phyloP scores from a whole-genome alignment of 345 rosid species.

The Citrus cavaleriei region DNA sequence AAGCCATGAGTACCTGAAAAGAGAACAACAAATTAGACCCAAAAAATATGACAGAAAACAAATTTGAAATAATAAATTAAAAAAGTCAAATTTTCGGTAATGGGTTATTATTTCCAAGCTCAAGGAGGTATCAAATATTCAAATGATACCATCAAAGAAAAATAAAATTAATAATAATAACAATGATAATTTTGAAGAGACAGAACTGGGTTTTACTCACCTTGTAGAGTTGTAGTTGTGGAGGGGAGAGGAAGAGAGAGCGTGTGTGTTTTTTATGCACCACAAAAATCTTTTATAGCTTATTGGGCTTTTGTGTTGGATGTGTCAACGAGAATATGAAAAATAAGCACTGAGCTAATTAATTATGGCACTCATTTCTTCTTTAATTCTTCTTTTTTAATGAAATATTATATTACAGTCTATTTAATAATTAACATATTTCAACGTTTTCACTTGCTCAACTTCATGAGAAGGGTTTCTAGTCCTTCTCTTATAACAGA shows the following conservation, averaged over 20 bases:
- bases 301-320: too few relatives aligned
- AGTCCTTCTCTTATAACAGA: too few relatives aligned
- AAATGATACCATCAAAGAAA: background rate
- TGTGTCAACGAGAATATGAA: too few relatives aligned
- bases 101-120: background rate
- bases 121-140: background rate
- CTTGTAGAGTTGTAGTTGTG: constrained; percentile 5
- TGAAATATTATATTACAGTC: too few relatives aligned
- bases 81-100: background rate
- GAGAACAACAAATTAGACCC: background rate
- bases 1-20: constrained; percentile 48
- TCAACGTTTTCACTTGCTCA: too few relatives aligned
- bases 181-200: background rate
- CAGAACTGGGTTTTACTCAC: background rate
- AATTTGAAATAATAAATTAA: background rate
- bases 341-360: too few relatives aligned
- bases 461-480: too few relatives aligned
- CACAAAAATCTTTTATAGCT: background rate
- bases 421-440: too few relatives aligned
- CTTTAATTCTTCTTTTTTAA: too few relatives aligned
- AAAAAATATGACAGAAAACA: background rate
- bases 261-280: background rate
- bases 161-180: background rate
- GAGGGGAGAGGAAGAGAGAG: background rate
- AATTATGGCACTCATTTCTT: too few relatives aligned